Base-by-base conservation (phyloP, 495 filamentous ascomycete genomes). In the Penicillium alfredii region DNA sequence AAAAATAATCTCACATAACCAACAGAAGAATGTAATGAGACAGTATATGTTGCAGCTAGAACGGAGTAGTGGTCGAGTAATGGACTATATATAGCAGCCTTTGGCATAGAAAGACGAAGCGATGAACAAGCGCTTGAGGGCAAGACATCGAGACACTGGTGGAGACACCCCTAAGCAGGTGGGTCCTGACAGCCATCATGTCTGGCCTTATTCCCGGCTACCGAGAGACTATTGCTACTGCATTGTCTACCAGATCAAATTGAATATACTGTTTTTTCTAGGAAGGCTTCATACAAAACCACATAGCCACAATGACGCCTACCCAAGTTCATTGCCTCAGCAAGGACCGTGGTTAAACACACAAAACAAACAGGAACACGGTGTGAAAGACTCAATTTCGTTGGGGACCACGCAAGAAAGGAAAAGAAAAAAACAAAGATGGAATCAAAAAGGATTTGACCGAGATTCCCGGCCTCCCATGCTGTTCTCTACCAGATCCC, bases 401-500 rank as follows among this genome's bases (percentile, higher is more conserved):
- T 58, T 39, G 48, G 39, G 41, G 33, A 43, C 40, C 50, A 55
- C 38, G 24, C 47, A 47, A 47, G 34, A 45, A 44, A 46, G 20
- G 50, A 49, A 40, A 50, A 40, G 30, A 42, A 42, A 48, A 47
- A 42, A 43, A 33, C 40, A 46, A 45, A 50, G 42, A 44, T 52
- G 40, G 47, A 43, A 37, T 56, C 54, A 42, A 52, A 49, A 40
- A 46, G 55, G 49, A 45, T 50, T 42, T 37, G 45, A 48, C 38
- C 46, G 52, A 42, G 33, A 21, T 45, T 47, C 30, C 30, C 25
- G 40, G 16, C n/a, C n/a, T 55, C 51, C 44, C 40, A 44, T 55
- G 52, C 42, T 38, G 42, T 51, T 49, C 52, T 55, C 48, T 49
- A 58, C 53, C 59, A 59, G 43, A 60, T 61, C 53, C 55, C 52